Conservation (phyloP, 805 yeast genomes). For the Kodamaea jinghongensis region DNA sequence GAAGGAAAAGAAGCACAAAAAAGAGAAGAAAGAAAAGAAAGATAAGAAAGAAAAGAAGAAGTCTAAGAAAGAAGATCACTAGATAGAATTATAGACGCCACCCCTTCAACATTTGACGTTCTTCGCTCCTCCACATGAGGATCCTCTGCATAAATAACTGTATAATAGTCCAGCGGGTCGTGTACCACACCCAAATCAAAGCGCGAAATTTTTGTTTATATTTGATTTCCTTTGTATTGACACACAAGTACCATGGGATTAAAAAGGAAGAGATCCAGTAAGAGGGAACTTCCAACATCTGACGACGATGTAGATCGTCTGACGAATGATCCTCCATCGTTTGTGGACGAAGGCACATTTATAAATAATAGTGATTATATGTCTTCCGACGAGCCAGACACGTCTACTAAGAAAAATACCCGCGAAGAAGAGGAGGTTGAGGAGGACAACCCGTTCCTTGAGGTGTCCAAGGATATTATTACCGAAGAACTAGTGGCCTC, state of each 20-base stretch:
- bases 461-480: background rate
- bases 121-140: too few species aligned
- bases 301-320: slow-evolving; percentile 6
- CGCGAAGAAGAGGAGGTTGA: slow-evolving; percentile 5
- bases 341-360: slow-evolving; percentile 29
- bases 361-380: slow-evolving; percentile 40
- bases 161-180: background rate
- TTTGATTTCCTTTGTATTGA: background rate
- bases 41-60: slow-evolving; percentile 18
- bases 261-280: slow-evolving; percentile 8
- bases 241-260: slow-evolving; percentile 2
- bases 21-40: slow-evolving; percentile 12
- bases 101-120: background rate
- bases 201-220: slow-evolving; percentile 5
- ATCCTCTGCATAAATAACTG: too few species aligned
- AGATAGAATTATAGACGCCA: slow-evolving; percentile 22
- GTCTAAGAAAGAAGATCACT: slow-evolving; percentile 23
- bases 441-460: slow-evolving; percentile 6
- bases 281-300: slow-evolving; percentile 5
- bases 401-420: slow-evolving; percentile 1
- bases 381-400: slow-evolving; percentile 9
- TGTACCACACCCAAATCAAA: background rate
- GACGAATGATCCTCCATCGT: background rate
- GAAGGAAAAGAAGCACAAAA: slow-evolving; percentile 21
- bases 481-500: background rate